Evolutionary conservation across 345 rosid species (phyloP).

Genomic region (Boechera stricta): DNA sequence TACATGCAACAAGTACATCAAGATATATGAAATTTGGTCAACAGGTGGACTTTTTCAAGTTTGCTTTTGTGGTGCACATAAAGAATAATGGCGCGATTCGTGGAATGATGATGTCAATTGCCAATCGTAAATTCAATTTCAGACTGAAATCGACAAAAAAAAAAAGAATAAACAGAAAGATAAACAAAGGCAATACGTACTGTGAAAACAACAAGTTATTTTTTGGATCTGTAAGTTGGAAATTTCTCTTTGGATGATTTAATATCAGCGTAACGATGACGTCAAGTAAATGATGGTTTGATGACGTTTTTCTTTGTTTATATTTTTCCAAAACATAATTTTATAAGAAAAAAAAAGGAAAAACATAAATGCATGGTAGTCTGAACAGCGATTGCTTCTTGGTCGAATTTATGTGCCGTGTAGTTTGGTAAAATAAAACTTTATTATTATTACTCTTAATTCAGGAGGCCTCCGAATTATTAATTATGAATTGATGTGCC

Average conservation of each 20-base stretch:
- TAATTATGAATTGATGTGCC: no score
- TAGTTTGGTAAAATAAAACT: no score
- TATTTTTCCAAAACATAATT: not conserved
- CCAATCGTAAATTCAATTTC: not conserved
- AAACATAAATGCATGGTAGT: slow-evolving; percentile 5
- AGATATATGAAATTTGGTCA: not conserved
- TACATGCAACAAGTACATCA: slow-evolving; percentile 11
- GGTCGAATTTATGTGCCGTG: not conserved
- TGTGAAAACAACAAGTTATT: not conserved
- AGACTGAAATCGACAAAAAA: not conserved
- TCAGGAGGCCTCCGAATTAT: no score
- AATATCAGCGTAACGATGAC: slow-evolving; percentile 19
- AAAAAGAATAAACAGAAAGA: not conserved
- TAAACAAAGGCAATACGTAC: not conserved
- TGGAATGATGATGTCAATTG: slow-evolving; percentile 15
- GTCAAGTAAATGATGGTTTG: slow-evolving; percentile 12
- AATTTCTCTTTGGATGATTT: slow-evolving; percentile 4
- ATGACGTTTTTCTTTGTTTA: slow-evolving; percentile 20
- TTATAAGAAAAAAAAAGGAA: no score
- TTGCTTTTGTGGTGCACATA: slow-evolving; percentile 1
- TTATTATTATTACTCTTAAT: no score
- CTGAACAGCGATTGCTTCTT: slow-evolving; percentile 7
- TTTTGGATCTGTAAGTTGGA: not conserved
- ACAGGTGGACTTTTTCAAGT: not conserved
- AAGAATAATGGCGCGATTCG: not conserved